These are phyloP conservation scores for Paracoccidioides brasiliensis DNA, from an alignment of 2,329 filamentous ascomycete species.

Conservation along the genomic window DNA sequence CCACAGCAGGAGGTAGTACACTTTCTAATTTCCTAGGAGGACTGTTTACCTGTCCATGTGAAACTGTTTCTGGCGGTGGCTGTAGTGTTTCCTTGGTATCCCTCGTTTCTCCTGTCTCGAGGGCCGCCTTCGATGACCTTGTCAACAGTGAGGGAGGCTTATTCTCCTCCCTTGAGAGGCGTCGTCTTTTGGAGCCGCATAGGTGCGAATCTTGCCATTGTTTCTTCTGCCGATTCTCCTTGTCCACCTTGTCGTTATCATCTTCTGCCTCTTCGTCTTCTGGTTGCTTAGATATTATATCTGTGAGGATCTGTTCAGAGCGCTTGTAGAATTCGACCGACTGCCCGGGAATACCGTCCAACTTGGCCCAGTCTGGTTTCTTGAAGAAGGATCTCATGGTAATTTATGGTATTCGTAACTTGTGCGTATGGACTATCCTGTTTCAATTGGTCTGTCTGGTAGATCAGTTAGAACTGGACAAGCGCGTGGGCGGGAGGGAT, in stretches of 20 bases:
- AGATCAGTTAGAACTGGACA: not conserved
- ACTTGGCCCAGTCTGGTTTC: conserved; percentile 39
- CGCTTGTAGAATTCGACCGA: conserved; percentile 37
- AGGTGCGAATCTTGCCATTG: not conserved
- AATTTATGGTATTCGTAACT: not conserved
- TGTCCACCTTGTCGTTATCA: conserved; percentile 7
- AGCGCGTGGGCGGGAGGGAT: not conserved
- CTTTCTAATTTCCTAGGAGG: not conserved
- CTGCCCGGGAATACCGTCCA: conserved; percentile 19
- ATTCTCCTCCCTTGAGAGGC: conserved; percentile 13
- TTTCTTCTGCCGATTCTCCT: conserved; percentile 7
- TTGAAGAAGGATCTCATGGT: conserved; percentile 40
- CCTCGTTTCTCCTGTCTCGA: not conserved
- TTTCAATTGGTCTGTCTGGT: not conserved
- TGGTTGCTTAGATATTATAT: conserved; percentile 32
- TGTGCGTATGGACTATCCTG: not conserved
- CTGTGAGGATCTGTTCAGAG: conserved; percentile 34
- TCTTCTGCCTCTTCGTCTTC: conserved; percentile 6
- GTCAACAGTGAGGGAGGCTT: not conserved
- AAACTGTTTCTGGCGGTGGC: not conserved
- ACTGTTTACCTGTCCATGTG: not conserved
- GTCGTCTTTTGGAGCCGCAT: conserved; percentile 12
- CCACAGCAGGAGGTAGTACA: not conserved
- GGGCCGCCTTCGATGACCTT: not conserved
- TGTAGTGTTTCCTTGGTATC: not conserved